Evolutionary conservation across 2,329 filamentous ascomycete species (phyloP), one percentile per base, ranked within the genome.

Genomic region (Talaromyces sp.): DNA sequence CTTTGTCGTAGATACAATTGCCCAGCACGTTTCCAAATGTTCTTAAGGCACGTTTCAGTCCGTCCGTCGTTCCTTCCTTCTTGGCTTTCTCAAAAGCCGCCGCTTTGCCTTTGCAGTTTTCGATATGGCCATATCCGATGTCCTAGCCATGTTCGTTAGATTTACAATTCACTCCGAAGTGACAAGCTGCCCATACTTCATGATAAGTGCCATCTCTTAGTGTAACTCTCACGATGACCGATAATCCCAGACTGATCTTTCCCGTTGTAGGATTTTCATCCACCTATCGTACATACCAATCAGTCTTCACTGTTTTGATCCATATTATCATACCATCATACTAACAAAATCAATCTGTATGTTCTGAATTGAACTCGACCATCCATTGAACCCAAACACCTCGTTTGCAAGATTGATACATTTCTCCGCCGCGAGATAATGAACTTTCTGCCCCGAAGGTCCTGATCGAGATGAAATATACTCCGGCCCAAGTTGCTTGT

Each of bases 1-100:
- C 89, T 78, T 97, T 96, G 80, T 99, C 95, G 79, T 99, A 98
- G 66, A 99, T 89, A 82, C 95, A 99, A 75, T 98, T 99, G n/a
- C 95, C 95, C 63, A 99, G 83, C 17, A 98, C 90, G 72, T 98
- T 98, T 66, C 95, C 95, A 78, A 99, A 99, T 68, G 89, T 97
- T 66, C 94, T 86, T 72, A 99, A 76, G 1, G 95, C 88, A 69
- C 95, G 86, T 79, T 99, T 99, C 74, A 99, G 76, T 1, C 89
- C 95, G 79, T 99, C 95, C 10, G 96, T 98, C 2, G 93, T 96
- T 8, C 92, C 96, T 81, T 98, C 93, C 77, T 99, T 99, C 82
- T 98, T 99, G 1, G 95, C 93, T 79, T 99, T 99, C 77, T 99
- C 95, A 73, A 98, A 99, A 0, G 94, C 95, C 61, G 91, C 90